Evolutionary conservation across 139 green algal species (phyloP).

Genomic region (Micractinium sp.): DNA sequence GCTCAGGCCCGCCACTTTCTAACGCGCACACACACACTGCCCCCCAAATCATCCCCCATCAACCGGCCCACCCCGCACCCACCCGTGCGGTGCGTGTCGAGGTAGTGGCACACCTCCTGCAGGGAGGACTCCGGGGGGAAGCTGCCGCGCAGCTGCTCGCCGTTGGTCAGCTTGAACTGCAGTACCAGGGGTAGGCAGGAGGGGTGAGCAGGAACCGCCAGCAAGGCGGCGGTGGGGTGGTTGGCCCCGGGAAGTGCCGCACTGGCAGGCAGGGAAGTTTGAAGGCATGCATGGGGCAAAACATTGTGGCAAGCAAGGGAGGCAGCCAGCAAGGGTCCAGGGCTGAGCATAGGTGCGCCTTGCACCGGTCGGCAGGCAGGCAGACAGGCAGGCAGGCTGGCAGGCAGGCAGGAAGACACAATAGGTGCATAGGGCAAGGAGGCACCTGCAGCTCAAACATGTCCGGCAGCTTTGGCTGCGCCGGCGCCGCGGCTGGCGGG

Average conservation of each 20-base stretch:
- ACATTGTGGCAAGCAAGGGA: too few relatives aligned
- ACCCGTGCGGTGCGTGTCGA: slow-evolving; percentile 31
- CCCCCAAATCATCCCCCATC: neutral
- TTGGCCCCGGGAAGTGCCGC: too few relatives aligned
- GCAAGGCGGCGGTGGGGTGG: too few relatives aligned
- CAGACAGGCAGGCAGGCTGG: too few relatives aligned
- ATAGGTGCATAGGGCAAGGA: too few relatives aligned
- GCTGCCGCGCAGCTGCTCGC: slow-evolving; percentile 5
- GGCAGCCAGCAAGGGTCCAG: too few relatives aligned
- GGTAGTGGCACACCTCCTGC: slow-evolving; percentile 20
- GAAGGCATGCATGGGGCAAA: too few relatives aligned
- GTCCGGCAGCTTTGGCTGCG: neutral
- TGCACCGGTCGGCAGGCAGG: too few relatives aligned
- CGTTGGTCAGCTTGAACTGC: slow-evolving; percentile 26
- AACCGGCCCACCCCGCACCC: neutral
- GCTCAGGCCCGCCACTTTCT: neutral
- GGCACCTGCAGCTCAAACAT: slow-evolving; percentile 2
- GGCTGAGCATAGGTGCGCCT: too few relatives aligned
- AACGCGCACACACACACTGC: neutral
- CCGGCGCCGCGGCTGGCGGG: neutral
- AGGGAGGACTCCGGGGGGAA: slow-evolving; percentile 20
- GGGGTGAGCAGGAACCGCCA: neutral
- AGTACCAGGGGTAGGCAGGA: neutral
- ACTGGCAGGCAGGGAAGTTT: too few relatives aligned
- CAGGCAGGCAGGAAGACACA: too few relatives aligned